Evolutionary conservation across 208 protist species (phyloP).

Genomic region (Herpetomonas tarakana): DNA sequence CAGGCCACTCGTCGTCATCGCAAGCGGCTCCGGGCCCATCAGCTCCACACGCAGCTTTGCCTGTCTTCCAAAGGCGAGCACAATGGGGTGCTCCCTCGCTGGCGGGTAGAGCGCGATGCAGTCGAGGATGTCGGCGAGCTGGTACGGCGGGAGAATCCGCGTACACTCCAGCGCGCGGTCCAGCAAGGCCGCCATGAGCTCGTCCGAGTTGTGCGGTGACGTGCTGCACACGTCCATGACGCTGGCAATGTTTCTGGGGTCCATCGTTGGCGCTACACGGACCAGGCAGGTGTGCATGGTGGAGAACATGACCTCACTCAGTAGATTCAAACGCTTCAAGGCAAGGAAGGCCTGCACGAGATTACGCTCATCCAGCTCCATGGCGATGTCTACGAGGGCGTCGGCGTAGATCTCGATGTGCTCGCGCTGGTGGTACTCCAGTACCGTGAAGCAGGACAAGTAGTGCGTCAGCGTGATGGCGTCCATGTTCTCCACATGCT

Average conservation of each 20-base stretch:
- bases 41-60: constrained; percentile 67
- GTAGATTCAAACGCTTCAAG: constrained; percentile 56
- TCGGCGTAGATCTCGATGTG: constrained; percentile 89
- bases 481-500: constrained; percentile 82
- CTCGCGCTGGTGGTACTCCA: constrained; percentile 63
- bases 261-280: constrained; percentile 38
- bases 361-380: constrained; percentile 56
- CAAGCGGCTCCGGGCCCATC: constrained; percentile 49
- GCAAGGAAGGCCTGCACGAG: constrained; percentile 78
- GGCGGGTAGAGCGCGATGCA: constrained; percentile 68
- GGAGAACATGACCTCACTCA: constrained; percentile 67
- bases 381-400: constrained; percentile 68
- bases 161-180: constrained; percentile 64
- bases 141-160: constrained; percentile 47
- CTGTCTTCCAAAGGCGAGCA: constrained; percentile 69
- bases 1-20: constrained; percentile 50
- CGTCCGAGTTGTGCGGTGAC: constrained; percentile 44
- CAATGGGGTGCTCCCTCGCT: constrained; percentile 55
- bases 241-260: constrained; percentile 49
- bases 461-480: constrained; percentile 63
- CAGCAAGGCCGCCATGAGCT: constrained; percentile 62
- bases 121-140: constrained; percentile 70
- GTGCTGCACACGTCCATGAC: constrained; percentile 86
- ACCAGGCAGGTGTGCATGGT: constrained; percentile 38
- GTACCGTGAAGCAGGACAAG: constrained; percentile 51